These are phyloP conservation scores for Fonsecaea erecta DNA, from an alignment of 2,329 filamentous ascomycete genomes.

Conservation along the genomic window DNA sequence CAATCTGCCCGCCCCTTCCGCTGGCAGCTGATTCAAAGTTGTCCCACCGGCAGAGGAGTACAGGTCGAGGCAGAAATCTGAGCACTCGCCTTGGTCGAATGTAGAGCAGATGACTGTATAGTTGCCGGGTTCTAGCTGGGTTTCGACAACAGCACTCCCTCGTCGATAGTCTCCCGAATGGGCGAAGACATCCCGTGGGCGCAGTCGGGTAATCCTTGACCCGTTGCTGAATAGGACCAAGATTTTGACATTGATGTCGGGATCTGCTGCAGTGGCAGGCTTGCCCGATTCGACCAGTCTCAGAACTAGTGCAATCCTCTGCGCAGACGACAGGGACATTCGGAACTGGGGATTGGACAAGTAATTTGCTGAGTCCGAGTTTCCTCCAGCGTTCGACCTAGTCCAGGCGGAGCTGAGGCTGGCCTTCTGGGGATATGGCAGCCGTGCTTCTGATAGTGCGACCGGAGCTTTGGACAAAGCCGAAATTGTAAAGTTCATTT, in stretches of 20 bases:
- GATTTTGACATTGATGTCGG: conserved; percentile 79
- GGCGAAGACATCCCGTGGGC: conserved; percentile 73
- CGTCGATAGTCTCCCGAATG: conserved; percentile 89
- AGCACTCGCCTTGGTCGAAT: conserved; percentile 55
- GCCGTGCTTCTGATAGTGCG: conserved; percentile 63
- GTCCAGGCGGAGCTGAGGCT: conserved; percentile 73
- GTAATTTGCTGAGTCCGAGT: conserved; percentile 75
- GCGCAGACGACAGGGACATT: conserved; percentile 57
- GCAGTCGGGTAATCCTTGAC: conserved; percentile 68
- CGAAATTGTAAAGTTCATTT: conserved; percentile 85
- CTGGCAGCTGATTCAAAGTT: conserved; percentile 60
- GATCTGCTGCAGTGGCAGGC: conserved; percentile 54
- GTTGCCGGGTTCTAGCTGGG: conserved; percentile 67
- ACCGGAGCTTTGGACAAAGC: conserved; percentile 73
- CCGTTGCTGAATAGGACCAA: conserved; percentile 66
- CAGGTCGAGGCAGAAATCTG: conserved; percentile 75
- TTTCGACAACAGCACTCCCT: conserved; percentile 73
- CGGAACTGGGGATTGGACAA: conserved; percentile 86
- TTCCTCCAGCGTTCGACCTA: conserved; percentile 79
- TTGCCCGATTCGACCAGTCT: conserved; percentile 44
- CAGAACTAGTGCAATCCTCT: conserved; percentile 33
- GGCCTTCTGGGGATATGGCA: conserved; percentile 64
- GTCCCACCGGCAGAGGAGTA: conserved; percentile 52
- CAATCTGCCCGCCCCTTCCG: conserved; percentile 76
- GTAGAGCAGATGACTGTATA: conserved; percentile 56